phyloP scores from a whole-genome alignment of 2,329 filamentous ascomycete species.

The Beauveria medogensis region DNA sequence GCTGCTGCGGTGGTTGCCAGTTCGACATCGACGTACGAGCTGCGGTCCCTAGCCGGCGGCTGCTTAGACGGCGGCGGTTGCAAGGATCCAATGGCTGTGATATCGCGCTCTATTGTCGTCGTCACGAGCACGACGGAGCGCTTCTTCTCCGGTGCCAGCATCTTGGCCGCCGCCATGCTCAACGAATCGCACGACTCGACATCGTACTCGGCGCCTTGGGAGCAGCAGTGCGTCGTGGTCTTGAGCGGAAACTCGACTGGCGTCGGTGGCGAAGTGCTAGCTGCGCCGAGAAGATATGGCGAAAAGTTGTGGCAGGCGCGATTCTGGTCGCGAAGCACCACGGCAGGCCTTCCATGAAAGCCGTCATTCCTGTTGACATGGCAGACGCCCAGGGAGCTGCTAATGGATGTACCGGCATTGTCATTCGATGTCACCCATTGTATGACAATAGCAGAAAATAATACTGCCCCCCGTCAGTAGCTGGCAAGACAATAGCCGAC shows the following conservation, averaged over 20 bases:
- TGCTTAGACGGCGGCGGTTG: neutral
- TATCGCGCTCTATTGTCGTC: slow-evolving; percentile 10
- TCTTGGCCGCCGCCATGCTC: slow-evolving; percentile 3
- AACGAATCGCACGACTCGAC: slow-evolving; percentile 7
- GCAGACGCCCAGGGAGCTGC: slow-evolving; percentile 10
- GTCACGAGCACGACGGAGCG: slow-evolving; percentile 7
- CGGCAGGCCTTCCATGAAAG: neutral
- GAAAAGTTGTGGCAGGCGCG: neutral
- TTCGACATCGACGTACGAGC: neutral
- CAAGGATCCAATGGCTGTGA: neutral
- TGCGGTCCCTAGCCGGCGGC: neutral
- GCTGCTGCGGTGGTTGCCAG: neutral
- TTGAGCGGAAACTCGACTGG: slow-evolving; percentile 22
- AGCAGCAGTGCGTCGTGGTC: slow-evolving; percentile 14
- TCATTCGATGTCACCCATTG: slow-evolving; percentile 50
- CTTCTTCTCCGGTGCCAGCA: neutral
- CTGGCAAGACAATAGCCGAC: neutral
- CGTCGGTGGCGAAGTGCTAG: slow-evolving; percentile 3
- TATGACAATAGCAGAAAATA: slow-evolving; percentile 53
- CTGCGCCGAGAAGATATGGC: neutral
- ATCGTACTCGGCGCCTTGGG: slow-evolving; percentile 15
- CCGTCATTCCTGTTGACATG: slow-evolving; percentile 6
- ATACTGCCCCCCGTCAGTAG: slow-evolving; percentile 30
- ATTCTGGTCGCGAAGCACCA: neutral
- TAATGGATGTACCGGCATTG: slow-evolving; percentile 27